Evolutionary conservation across 2,329 filamentous ascomycete genomes (phyloP), one percentile per base, ranked within the genome.

Genomic region (Podosphaera leucotricha): DNA sequence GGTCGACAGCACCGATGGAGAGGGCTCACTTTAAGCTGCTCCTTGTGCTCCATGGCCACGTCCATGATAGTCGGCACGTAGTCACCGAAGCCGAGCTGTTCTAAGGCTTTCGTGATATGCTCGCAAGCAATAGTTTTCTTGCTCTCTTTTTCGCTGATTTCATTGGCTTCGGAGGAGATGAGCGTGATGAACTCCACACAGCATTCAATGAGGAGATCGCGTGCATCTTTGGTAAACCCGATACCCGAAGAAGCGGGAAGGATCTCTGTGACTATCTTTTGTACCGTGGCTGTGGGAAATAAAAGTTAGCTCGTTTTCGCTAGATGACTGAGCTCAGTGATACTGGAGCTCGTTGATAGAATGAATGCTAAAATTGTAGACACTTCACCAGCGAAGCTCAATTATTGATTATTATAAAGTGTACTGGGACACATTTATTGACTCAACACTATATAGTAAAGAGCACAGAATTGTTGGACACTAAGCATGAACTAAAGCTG

Each of bases 51-150:
- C 44, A 78, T 77, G 2, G 86, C 86, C 8, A 90, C 84, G 52
- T 84, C 81, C 45, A 85, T 64, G 11, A 98, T 83, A 47, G 86
- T 81, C 15, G 79, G 75, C 6, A 98, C 81, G 57, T 95, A 98
- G 54, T 93, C 85, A 8, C 77, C 71, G 60, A 95, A 98, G 1
- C 87, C 90, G 18, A 98, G 72, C 55, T 92, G 82, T 54, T 87
- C 81, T 37, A 98, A 71, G 0, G 90, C 90, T 57, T 87, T 87
- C 57, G 87, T 92, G 55, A 98, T 92, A 64, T 98, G 90, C 56
- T 98, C 90, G 61, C 84, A 92, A 11, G 87, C 87, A 54, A 98
- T 98, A 3, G 90, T 98, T 71, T 98, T 98, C 67, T 98, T 98
- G 42, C 86, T 84, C 57, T 98, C 90, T 62, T 93, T 93, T 61